Conservation (phyloP, 2,329 filamentous ascomycete species). For the Chaetoscypha palmicola region DNA sequence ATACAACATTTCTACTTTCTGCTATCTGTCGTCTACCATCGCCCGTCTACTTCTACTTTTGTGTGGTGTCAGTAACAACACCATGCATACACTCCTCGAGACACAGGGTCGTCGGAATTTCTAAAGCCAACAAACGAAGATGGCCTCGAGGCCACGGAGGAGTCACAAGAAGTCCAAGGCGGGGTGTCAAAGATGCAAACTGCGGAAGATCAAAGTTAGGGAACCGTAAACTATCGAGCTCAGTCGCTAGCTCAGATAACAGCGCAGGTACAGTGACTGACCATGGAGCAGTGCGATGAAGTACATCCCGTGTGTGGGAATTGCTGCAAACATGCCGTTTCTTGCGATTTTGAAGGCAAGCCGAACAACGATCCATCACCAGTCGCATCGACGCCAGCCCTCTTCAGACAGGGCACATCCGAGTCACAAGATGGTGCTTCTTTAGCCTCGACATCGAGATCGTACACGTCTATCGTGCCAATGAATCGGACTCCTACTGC, state of each 20-base stretch:
- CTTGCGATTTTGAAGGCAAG: slow-evolving; percentile 54
- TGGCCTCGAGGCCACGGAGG: slow-evolving; percentile 2
- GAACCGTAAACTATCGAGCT: too few species aligned
- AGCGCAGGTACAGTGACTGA: too few species aligned
- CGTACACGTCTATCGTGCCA: slow-evolving; percentile 13
- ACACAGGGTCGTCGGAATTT: too few species aligned
- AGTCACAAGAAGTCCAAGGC: slow-evolving; percentile 61
- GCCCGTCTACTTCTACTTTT: too few species aligned
- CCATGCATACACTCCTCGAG: too few species aligned
- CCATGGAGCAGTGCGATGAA: slow-evolving; percentile 48
- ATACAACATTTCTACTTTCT: too few species aligned
- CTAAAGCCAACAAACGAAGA: too few species aligned
- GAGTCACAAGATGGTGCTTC: slow-evolving; percentile 7
- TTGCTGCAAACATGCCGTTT: slow-evolving; percentile 59
- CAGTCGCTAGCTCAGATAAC: not conserved
- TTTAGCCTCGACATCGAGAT: slow-evolving; percentile 13
- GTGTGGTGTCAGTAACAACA: too few species aligned
- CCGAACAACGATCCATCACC: slow-evolving; percentile 16
- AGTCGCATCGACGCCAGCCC: not conserved
- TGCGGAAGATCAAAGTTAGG: slow-evolving; percentile 61
- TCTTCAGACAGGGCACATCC: slow-evolving; percentile 16
- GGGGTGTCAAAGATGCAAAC: slow-evolving; percentile 60
- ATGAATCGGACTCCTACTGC: slow-evolving; percentile 20
- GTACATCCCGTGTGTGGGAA: slow-evolving; percentile 58
- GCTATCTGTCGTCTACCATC: too few species aligned